Evolutionary conservation across 2,329 filamentous ascomycete species (phyloP).

Genomic region (Sclerotinia subarctica): DNA sequence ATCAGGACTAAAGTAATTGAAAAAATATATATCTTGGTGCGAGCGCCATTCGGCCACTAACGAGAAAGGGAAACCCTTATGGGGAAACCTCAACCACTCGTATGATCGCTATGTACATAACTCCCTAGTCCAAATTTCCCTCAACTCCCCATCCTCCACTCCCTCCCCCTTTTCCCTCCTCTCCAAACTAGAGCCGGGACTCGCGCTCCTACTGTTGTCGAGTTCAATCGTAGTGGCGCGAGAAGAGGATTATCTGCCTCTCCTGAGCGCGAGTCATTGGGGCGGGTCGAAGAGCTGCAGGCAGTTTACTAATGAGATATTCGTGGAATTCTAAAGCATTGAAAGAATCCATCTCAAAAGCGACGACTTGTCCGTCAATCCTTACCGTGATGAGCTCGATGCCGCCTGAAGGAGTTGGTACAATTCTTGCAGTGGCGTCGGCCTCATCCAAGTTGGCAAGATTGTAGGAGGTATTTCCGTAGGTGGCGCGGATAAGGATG

Average conservation of each 20-base stretch:
- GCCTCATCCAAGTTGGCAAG: neutral
- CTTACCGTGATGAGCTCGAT: too few species aligned
- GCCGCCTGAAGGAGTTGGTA: neutral
- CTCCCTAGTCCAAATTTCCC: too few species aligned
- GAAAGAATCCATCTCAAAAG: neutral
- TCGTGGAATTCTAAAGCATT: too few species aligned
- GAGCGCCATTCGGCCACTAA: constrained; percentile 3
- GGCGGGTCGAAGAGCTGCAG: too few species aligned
- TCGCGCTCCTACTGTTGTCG: too few species aligned
- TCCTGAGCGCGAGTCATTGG: too few species aligned
- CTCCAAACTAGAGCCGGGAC: too few species aligned
- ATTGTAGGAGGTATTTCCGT: neutral
- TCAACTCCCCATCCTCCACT: too few species aligned
- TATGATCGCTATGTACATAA: neutral
- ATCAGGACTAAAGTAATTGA: neutral
- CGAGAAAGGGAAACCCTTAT: neutral
- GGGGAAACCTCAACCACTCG: constrained; percentile 8
- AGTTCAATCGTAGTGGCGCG: too few species aligned
- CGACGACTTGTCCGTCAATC: neutral
- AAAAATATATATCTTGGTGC: neutral
- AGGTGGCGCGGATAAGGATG: neutral
- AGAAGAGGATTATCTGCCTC: too few species aligned
- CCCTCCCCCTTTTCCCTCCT: too few species aligned
- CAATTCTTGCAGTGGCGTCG: rapidly evolving
- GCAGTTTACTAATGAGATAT: too few species aligned